Conservation (phyloP, 2,329 filamentous ascomycete genomes). For the Arachnomyces sp. region DNA sequence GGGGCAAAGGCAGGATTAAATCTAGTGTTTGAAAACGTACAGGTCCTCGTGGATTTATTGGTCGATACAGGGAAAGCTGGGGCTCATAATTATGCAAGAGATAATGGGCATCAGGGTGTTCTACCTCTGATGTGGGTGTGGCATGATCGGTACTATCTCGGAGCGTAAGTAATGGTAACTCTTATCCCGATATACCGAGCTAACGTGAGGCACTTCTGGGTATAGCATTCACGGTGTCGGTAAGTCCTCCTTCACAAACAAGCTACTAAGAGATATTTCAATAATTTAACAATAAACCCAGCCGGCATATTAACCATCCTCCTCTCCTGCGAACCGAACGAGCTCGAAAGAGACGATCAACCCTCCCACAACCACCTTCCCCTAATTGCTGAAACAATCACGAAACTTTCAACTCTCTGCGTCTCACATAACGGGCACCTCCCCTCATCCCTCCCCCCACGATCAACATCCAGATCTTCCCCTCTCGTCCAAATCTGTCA, state of each 20-base stretch:
- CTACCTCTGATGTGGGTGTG: conserved; percentile 36
- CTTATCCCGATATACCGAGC: background rate
- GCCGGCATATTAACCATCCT: conserved; percentile 31
- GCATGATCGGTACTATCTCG: conserved; percentile 28
- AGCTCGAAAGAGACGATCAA: conserved; percentile 17
- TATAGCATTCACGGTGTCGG: conserved; percentile 17
- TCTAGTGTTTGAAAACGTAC: conserved; percentile 21
- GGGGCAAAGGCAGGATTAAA: conserved; percentile 13
- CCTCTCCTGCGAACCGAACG: conserved; percentile 26
- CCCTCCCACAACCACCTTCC: conserved; percentile 18
- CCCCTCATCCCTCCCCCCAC: conserved; percentile 28
- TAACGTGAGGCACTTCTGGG: background rate
- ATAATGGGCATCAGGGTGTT: conserved; percentile 22
- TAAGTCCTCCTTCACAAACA: conserved; percentile 8
- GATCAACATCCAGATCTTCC: conserved; percentile 15
- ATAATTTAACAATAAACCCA: conserved; percentile 8
- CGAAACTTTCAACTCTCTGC: conserved; percentile 27
- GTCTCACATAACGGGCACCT: conserved; percentile 30
- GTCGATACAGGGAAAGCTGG: conserved; percentile 27
- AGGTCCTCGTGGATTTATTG: conserved; percentile 24
- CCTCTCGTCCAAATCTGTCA: conserved; percentile 36
- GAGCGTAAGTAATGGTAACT: conserved; percentile 25
- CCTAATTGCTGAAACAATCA: conserved; percentile 29
- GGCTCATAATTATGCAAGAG: conserved; percentile 20
- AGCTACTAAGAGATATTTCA: background rate